These are phyloP conservation scores for Capsella bursapastoris DNA, from an alignment of 345 rosid species.

Conservation along the genomic window DNA sequence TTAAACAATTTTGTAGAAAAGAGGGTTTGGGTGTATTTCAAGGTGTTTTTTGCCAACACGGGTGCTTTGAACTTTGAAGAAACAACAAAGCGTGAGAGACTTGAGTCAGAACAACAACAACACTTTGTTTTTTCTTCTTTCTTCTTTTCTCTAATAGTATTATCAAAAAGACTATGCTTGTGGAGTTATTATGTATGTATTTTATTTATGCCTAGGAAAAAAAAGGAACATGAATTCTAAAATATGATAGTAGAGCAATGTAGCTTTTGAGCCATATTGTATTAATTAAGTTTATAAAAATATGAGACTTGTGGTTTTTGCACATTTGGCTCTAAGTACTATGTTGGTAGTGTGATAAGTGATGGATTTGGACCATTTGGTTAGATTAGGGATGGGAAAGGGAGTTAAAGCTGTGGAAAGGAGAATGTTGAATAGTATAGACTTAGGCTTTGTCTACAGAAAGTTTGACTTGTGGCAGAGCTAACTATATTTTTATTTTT, in stretches of 20 bases:
- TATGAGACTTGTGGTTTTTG: background rate
- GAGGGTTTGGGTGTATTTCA: slow-evolving; percentile 69
- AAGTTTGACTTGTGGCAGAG: slow-evolving; percentile 29
- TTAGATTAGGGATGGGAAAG: slow-evolving; percentile 21
- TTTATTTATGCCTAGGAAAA: slow-evolving; percentile 12
- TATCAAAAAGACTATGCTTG: slow-evolving; percentile 4
- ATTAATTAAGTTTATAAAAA: background rate
- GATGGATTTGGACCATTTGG: background rate
- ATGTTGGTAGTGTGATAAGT: background rate
- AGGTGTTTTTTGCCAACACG: slow-evolving; percentile 79
- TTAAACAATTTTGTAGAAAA: slow-evolving; percentile 54
- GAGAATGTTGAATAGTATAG: slow-evolving; percentile 24
- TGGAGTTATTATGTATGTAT: slow-evolving; percentile 32
- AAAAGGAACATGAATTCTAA: background rate
- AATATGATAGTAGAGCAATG: slow-evolving; percentile 7
- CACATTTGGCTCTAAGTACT: background rate
- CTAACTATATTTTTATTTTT: background rate
- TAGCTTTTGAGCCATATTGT: slow-evolving; percentile 23
- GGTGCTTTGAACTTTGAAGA: slow-evolving; percentile 45
- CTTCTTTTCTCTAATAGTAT: background rate
- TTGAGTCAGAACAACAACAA: slow-evolving; percentile 24
- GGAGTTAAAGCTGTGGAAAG: slow-evolving; percentile 19
- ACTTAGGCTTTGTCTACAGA: slow-evolving; percentile 22
- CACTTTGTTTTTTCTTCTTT: background rate
- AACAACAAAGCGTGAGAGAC: slow-evolving; percentile 17